Conservation (phyloP, 768 basidiomycete species). For the Lepiota brunneoincarnata region DNA sequence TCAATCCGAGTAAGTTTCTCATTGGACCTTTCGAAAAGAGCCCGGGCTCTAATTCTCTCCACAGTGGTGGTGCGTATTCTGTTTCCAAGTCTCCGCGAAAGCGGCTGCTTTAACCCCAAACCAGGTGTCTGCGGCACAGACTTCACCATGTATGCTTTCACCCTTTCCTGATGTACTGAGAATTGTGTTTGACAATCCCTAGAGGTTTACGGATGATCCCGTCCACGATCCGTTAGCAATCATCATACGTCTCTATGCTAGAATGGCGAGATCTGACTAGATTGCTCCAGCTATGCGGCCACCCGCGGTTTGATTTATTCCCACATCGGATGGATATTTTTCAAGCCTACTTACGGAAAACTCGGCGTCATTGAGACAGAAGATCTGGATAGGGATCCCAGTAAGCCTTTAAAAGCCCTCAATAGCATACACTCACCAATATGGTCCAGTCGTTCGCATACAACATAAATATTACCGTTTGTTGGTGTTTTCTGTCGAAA, state of each 20-base stretch:
- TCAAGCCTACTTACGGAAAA: conserved; percentile 63
- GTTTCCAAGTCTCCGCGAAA: neutral
- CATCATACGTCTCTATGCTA: neutral
- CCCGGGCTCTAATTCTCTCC: neutral
- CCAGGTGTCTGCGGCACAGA: conserved; percentile 69
- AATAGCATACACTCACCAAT: neutral
- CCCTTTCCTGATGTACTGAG: conserved; percentile 3
- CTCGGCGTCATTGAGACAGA: conserved; percentile 62
- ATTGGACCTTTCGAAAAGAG: conserved; percentile 3
- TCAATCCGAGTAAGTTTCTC: conserved; percentile 59
- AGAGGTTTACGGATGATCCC: conserved; percentile 73
- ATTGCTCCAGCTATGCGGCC: conserved; percentile 57
- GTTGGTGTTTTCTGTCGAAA: neutral
- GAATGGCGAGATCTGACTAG: neutral
- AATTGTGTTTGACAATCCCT: conserved; percentile 2
- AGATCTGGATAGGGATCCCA: conserved; percentile 68
- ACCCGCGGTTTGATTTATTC: conserved; percentile 72
- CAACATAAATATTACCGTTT: conserved; percentile 70
- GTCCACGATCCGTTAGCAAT: conserved; percentile 58
- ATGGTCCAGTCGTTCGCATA: conserved; percentile 55
- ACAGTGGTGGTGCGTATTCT: conserved; percentile 51
- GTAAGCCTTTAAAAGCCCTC: conserved; percentile 33
- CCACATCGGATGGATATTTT: conserved; percentile 87
- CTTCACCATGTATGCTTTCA: conserved; percentile 60
- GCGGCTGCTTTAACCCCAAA: neutral